phyloP scores from a whole-genome alignment of 371 early-diverging fungal species.

The Sanchytrium tribonematis region DNA sequence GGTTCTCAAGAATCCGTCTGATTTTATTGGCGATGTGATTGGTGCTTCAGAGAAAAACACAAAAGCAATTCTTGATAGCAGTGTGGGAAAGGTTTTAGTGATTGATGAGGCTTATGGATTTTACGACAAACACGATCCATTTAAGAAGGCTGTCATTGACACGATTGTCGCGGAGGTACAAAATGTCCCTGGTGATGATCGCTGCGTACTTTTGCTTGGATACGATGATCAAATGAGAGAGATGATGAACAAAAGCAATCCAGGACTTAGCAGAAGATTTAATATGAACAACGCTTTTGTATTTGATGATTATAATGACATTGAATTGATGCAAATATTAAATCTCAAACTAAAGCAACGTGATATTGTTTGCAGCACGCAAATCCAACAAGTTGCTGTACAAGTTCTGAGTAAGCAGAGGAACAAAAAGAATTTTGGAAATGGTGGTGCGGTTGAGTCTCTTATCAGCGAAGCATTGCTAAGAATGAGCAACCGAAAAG shows the following conservation, averaged over 20 bases:
- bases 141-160: constrained; percentile 12
- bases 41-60: constrained; percentile 11
- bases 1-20: constrained; percentile 7
- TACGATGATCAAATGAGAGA: constrained; percentile 11
- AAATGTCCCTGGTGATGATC: constrained; percentile 10
- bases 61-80: constrained; percentile 7
- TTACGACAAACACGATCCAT: constrained; percentile 3
- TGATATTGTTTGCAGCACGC: constrained; percentile 4
- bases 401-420: constrained; percentile 8
- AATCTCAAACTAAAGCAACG: constrained; percentile 4
- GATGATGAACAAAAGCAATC: constrained; percentile 11
- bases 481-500: constrained; percentile 6
- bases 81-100: constrained; percentile 10
- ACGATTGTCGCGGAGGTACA: constrained; percentile 13
- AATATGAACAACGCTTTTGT: constrained; percentile 9
- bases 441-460: constrained; percentile 12
- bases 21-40: constrained; percentile 9
- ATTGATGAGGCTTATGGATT: constrained; percentile 14
- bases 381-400: constrained; percentile 5
- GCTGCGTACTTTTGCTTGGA: constrained; percentile 11
- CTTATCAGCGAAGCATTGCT: constrained; percentile 9
- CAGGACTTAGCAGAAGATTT: constrained; percentile 13
- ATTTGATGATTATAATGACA: constrained; percentile 11
- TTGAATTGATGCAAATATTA: constrained; percentile 9
- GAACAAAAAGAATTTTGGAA: constrained; percentile 12